Base-by-base conservation (phyloP, 2,329 filamentous ascomycete genomes). In the Monascus ruber region DNA sequence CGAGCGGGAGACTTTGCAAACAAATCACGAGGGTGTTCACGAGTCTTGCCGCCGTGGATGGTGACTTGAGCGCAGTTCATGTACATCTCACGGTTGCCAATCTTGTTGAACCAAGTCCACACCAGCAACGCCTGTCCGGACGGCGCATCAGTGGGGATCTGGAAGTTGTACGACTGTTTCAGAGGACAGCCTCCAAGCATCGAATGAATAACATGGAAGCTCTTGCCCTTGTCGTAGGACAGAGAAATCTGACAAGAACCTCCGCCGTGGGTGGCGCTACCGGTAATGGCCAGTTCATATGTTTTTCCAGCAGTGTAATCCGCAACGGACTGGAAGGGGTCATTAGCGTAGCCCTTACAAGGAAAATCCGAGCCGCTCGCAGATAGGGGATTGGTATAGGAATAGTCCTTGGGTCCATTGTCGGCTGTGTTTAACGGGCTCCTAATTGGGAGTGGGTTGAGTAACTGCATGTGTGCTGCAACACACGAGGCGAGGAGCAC, bases 51-150 rank as follows among this genome's bases (percentile, higher is more conserved):
- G 7, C 56, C 57, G 2, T 62, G 54, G 29, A 87, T 78, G 45
- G 73, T 76, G 50, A 88, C 73, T 37, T 74, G 70, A 5, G 84
- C 83, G 55, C 85, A 91, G 64, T 86, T 85, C 81, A 86, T 86
- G 72, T 91, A 91, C 75, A 83, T 84, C 59, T 89, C 84, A 35
- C 84, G 74, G 64, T 87, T 87, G 25, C 84, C 83, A 32, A 82
- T 62, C 47, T 77, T 68, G 68, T 86, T 86, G 65, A 83, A 81
- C 81, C 81, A 85, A 25, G 77, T 78, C 85, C 85, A 89, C 31
- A 78, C 77, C 37, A 88, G 73, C 34, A 88, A 59, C 41, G 77
- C 81, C 28, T 79, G 52, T 3, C 73, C 61, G 62, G 68, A 43
- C n/a, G 77, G 76, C 1, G 77, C 75, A 47, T 81, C 76, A 2